Evolutionary conservation across 805 yeast genomes (phyloP), one percentile per base, ranked within the genome.

Genomic region (Kodamaea sagamina): DNA sequence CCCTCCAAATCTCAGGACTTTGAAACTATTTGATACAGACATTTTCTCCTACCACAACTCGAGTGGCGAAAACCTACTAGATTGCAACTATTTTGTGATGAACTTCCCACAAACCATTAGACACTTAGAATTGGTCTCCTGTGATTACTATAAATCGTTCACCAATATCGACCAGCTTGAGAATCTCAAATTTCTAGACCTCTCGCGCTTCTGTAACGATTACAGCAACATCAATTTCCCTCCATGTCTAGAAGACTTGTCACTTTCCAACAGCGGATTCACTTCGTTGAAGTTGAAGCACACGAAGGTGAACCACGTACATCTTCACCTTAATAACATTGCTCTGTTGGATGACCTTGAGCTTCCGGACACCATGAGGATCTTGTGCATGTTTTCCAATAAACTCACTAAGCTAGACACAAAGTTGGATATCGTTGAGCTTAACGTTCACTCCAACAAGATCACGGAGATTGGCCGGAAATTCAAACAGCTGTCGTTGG

Each of bases 321-420:
- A 29, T 19, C 10, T 29, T n/a, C 19, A 29, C 11, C 19, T 6
- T 2, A 12, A 10, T 6, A 3, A 29, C 3, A 10, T 29, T 17
- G 15, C 34, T 6, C 34, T 29, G 34, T 29, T 29, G 19, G 34
- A 29, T 3, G 34, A 29, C 15, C 17, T 29, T 15, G 17, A 29
- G 15, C 19, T 15, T 3, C 34, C 34, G 4, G 19, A 15, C 3
- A 29, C 34, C 10, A 17, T 15, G 7, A 13, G 19, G 34, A 8
- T 15, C 4, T 29, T 29, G 18, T 29, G 34, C 34, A 15, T 29
- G 15, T 16, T 10, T 15, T 3, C 2, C 10, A 29, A 29, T 13
- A 29, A 29, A 9, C 17, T 29, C 17, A 29, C 34, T 13, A 4
- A 15, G 18, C 19, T 29, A 3, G 19, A 29, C 19, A 29, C 10